Conservation (phyloP, 2,329 filamentous ascomycete genomes). For the Metarhizium sp. region DNA sequence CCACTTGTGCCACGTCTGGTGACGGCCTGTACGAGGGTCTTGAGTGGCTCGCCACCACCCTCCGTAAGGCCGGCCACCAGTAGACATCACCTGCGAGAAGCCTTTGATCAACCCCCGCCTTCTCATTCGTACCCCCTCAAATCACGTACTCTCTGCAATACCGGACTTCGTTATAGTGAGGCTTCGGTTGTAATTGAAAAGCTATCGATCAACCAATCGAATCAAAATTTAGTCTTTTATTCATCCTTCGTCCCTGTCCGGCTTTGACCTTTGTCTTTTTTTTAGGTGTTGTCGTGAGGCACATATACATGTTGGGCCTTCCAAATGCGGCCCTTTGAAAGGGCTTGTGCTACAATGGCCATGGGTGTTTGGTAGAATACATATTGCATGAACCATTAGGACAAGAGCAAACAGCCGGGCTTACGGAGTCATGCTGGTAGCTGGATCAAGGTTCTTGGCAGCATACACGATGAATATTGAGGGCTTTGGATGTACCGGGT, state of each 20-base stretch:
- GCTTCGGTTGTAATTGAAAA: constrained; percentile 51
- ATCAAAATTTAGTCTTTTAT: constrained; percentile 28
- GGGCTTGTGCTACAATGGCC: not conserved
- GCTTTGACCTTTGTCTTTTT: constrained; percentile 11
- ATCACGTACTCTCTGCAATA: constrained; percentile 29
- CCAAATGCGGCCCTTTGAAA: not conserved
- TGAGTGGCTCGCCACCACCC: constrained; percentile 78
- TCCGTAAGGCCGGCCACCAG: constrained; percentile 64
- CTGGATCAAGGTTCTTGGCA: not conserved
- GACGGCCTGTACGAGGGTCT: constrained; percentile 99
- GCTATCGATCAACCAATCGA: constrained; percentile 46
- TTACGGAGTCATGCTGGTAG: not conserved
- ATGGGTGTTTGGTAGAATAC: not conserved
- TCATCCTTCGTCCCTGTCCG: constrained; percentile 21
- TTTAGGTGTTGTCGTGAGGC: constrained; percentile 19
- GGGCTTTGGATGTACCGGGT: not conserved
- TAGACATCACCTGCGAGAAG: constrained; percentile 38
- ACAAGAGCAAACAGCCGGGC: not conserved
- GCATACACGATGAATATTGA: not conserved
- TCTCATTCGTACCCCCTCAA: constrained; percentile 26
- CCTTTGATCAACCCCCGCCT: constrained; percentile 21
- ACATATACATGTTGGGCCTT: constrained; percentile 4
- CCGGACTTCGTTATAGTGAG: constrained; percentile 33
- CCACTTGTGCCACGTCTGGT: constrained; percentile 96
- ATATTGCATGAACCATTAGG: not conserved